Evolutionary conservation across 208 protist species (phyloP).

Genomic region (Trypanosoma mega): DNA sequence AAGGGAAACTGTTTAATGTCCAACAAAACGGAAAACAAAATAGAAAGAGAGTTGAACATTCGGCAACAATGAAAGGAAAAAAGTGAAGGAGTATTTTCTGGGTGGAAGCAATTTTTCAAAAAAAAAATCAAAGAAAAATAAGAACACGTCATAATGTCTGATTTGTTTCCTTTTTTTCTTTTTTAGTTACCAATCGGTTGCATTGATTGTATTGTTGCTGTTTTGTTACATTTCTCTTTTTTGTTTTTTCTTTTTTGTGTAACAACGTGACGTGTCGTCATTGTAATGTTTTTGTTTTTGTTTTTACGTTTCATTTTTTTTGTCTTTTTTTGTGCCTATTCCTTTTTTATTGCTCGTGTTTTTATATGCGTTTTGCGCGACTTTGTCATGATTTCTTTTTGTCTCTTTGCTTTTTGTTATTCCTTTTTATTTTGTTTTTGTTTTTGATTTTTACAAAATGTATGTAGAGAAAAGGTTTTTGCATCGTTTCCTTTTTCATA

Average conservation of each 20-base stretch:
- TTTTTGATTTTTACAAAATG: constrained; percentile 15
- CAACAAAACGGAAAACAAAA: no score
- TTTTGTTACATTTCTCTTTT: constrained; percentile 8
- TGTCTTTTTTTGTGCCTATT: constrained; percentile 13
- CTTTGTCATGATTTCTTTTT: constrained; percentile 15
- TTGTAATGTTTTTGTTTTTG: constrained; percentile 6
- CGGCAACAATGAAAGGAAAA: no score
- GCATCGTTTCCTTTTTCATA: background rate
- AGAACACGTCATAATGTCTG: constrained; percentile 9
- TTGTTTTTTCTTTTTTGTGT: constrained; percentile 9
- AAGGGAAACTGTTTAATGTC: no score
- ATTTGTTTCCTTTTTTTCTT: constrained; percentile 17
- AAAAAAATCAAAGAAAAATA: no score
- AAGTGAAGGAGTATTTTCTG: no score
- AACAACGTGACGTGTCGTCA: background rate
- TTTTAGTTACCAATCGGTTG: background rate
- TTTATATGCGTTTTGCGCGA: background rate
- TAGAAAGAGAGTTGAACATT: no score
- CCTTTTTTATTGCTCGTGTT: background rate
- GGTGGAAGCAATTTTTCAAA: no score
- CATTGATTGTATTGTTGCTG: constrained; percentile 1
- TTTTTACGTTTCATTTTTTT: constrained; percentile 5
- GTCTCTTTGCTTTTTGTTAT: constrained; percentile 4
- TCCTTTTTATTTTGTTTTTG: constrained; percentile 10
- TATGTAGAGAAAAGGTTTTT: background rate